Evolutionary conservation across 768 basidiomycete species (phyloP), one percentile per base, ranked within the genome.

Genomic region (Tephrocybe sp.): DNA sequence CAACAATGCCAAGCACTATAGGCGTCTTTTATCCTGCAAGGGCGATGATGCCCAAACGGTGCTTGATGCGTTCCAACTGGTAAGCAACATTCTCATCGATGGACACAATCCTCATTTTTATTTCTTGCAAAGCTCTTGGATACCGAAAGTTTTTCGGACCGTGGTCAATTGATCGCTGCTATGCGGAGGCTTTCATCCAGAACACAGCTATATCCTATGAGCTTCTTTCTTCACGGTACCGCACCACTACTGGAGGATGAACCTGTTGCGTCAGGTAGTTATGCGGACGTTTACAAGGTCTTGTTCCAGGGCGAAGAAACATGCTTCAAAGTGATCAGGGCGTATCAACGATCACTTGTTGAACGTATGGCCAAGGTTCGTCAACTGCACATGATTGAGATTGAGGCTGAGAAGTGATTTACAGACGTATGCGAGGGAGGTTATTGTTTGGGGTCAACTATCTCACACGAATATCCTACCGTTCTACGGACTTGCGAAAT

Each of bases 381-480:
- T 35, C 19, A 4, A 15, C 15, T 2, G 9, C 9, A 15, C 9
- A 18, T 28, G 41, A 7, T 6, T 18, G 16, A n/a, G 16, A 8
- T 16, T 12, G 8, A 11, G 8, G 12, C 11, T 36, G 24, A 44
- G 1, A 6, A 25, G n/a, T n/a, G n/a, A n/a, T n/a, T n/a, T n/a
- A n/a, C n/a, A 58, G 57, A 36, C 44, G n/a, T 54, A 49, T 39
- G 47, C 53, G 9, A 32, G 28, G 19, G 51, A 55, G 30, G 54
- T 51, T 5, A 51, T 58, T 65, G n/a, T n/a, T n/a, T n/a, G n/a
- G n/a, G n/a, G n/a, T n/a, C n/a, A 68, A 39, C 49, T 69, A 18
- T 59, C 58, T 0, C 64, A 67, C 49, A 60, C 56, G n/a, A 64
- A 66, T 34, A 39, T 65, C 2, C 51, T 68, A 15, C 28, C 28